phyloP scores from a whole-genome alignment of 2,329 filamentous ascomycete genomes.

The Arachnomyces sp. region DNA sequence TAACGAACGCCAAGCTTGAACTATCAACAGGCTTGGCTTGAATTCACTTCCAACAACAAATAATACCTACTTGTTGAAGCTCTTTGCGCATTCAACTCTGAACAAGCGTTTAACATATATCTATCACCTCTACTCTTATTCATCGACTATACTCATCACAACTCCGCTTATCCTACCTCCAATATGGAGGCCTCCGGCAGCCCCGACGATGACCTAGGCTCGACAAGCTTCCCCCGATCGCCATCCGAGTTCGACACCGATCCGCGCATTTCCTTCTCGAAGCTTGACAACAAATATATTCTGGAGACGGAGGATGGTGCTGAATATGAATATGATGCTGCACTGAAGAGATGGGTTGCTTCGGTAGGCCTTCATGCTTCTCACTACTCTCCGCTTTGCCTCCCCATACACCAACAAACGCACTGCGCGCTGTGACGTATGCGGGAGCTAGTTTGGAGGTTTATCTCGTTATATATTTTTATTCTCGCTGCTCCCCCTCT shows the following conservation, averaged over 20 bases:
- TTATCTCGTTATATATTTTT: not conserved
- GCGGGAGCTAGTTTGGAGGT: not conserved
- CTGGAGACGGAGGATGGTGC: conserved; percentile 76
- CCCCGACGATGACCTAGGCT: not conserved
- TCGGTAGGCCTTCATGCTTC: conserved; percentile 40
- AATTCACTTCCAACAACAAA: too few species aligned
- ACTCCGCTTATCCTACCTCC: too few species aligned
- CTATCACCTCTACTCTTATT: too few species aligned
- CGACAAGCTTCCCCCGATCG: conserved; percentile 43
- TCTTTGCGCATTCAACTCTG: too few species aligned
- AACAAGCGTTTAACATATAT: too few species aligned
- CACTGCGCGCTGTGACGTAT: too few species aligned
- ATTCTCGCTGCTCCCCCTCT: not conserved
- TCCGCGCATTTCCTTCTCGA: conserved; percentile 80
- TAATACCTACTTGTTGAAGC: too few species aligned
- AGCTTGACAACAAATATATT: conserved; percentile 70
- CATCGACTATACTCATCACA: too few species aligned
- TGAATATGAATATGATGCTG: conserved; percentile 75
- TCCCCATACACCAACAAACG: too few species aligned
- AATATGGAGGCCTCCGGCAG: too few species aligned
- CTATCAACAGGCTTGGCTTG: too few species aligned
- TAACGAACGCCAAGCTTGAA: too few species aligned
- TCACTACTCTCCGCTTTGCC: conserved; percentile 10
- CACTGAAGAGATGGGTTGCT: conserved; percentile 67
- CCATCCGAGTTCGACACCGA: conserved; percentile 66